phyloP scores from a whole-genome alignment of 371 early-diverging fungal species.

The Apophysomyces ossiformis region DNA sequence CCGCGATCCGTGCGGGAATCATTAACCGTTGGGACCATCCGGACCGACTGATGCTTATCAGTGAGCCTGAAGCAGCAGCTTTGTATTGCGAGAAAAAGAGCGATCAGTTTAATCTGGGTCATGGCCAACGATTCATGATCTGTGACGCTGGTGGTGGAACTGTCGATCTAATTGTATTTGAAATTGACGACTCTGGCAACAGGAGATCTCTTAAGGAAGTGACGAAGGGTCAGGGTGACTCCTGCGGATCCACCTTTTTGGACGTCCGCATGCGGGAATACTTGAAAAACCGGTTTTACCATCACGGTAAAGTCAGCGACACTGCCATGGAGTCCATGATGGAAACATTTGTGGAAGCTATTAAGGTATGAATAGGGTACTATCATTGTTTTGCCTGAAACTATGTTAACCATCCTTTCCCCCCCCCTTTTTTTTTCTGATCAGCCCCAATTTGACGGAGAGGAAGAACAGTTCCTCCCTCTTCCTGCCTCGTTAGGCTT shows the following conservation, averaged over 20 bases:
- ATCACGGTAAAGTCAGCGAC: slow-evolving; percentile 48
- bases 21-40: slow-evolving; percentile 54
- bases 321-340: slow-evolving; percentile 56
- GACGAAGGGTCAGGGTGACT: slow-evolving; percentile 58
- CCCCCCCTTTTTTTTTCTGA: slow-evolving; percentile 7
- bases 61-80: slow-evolving; percentile 55
- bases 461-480: slow-evolving; percentile 61
- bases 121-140: slow-evolving; percentile 62
- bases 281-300: slow-evolving; percentile 44
- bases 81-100: slow-evolving; percentile 55
- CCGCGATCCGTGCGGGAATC: slow-evolving; percentile 50
- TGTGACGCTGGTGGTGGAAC: slow-evolving; percentile 74
- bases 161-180: slow-evolving; percentile 61
- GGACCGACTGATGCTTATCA: slow-evolving; percentile 55
- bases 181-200: slow-evolving; percentile 48
- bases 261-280: slow-evolving; percentile 59
- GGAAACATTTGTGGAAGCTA: slow-evolving; percentile 49
- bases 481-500: slow-evolving; percentile 59
- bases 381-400: slow-evolving; percentile 8
- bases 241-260: slow-evolving; percentile 62
- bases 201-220: slow-evolving; percentile 55
- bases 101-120: slow-evolving; percentile 51
- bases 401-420: not conserved
- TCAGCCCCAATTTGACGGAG: slow-evolving; percentile 65
- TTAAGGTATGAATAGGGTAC: slow-evolving; percentile 40